phyloP scores from a whole-genome alignment of 768 basidiomycete genomes.

The Leccinum disarticulatum region DNA sequence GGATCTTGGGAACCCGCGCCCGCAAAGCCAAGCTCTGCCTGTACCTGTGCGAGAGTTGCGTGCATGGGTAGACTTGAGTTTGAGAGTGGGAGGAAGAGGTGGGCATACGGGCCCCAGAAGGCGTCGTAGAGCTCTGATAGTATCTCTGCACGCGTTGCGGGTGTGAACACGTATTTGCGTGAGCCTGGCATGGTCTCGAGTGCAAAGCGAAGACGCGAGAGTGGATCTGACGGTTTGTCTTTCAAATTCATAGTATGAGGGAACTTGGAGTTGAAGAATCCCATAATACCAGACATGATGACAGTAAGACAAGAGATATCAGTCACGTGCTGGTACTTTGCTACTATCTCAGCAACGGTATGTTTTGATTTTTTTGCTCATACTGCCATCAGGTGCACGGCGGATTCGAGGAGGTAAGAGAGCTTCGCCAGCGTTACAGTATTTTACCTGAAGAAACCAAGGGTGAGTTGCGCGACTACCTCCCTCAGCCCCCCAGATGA shows the following conservation, averaged over 20 bases:
- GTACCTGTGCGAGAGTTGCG: slow-evolving; percentile 67
- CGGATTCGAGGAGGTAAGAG: too few species aligned
- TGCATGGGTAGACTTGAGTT: slow-evolving; percentile 63
- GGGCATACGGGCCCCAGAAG: slow-evolving; percentile 76
- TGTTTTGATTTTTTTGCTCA: too few species aligned
- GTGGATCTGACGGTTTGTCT: slow-evolving; percentile 58
- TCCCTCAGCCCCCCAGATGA: too few species aligned
- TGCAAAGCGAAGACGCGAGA: slow-evolving; percentile 71
- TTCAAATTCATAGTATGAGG: slow-evolving; percentile 54
- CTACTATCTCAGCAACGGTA: too few species aligned
- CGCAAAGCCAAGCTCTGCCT: slow-evolving; percentile 53
- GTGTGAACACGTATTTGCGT: slow-evolving; percentile 74
- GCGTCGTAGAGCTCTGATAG: slow-evolving; percentile 79
- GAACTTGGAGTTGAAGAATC: slow-evolving; percentile 49
- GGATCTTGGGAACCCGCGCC: slow-evolving; percentile 63
- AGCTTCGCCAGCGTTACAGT: too few species aligned
- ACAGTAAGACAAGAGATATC: not conserved
- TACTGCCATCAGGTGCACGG: too few species aligned
- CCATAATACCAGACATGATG: slow-evolving; percentile 42
- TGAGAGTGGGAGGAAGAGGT: slow-evolving; percentile 69
- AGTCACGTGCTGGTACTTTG: not conserved
- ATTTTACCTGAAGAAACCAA: too few species aligned
- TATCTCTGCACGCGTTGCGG: slow-evolving; percentile 74
- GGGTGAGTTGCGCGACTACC: too few species aligned
- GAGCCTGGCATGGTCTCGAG: slow-evolving; percentile 82